phyloP scores from a whole-genome alignment of 805 yeast species.

The Pichia rugopelliculosa region DNA sequence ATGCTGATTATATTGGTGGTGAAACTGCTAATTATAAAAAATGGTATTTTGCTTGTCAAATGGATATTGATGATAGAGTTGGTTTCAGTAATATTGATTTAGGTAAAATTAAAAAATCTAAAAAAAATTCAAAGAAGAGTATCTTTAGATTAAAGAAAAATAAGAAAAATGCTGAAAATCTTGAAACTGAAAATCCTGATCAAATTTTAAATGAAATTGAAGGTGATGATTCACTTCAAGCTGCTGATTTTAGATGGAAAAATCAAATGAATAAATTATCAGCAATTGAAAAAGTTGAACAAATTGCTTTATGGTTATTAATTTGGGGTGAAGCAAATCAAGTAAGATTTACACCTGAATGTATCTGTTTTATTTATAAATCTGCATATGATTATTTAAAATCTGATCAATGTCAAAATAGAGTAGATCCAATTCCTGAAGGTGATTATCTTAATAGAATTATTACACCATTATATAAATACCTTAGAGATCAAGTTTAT shows the following conservation, averaged over 20 bases:
- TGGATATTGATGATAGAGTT: slow-evolving; percentile 76
- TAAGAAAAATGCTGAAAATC: slow-evolving; percentile 68
- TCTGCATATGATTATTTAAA: slow-evolving; percentile 85
- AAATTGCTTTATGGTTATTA: slow-evolving; percentile 64
- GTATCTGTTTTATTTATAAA: slow-evolving; percentile 89
- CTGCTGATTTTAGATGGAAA: slow-evolving; percentile 79
- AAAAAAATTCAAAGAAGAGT: slow-evolving; percentile 65
- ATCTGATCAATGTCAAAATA: slow-evolving; percentile 87
- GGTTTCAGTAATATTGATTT: slow-evolving; percentile 77
- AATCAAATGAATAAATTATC: slow-evolving; percentile 64
- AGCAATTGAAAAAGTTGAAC: slow-evolving; percentile 77
- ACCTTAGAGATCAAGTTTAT: slow-evolving; percentile 72
- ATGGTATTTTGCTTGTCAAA: slow-evolving; percentile 86
- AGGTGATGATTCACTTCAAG: slow-evolving; percentile 80
- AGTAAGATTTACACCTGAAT: slow-evolving; percentile 88
- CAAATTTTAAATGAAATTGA: slow-evolving; percentile 55
- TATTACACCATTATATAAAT: slow-evolving; percentile 82
- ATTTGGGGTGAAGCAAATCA: slow-evolving; percentile 91
- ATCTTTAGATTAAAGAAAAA: slow-evolving; percentile 27
- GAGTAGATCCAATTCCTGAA: slow-evolving; percentile 75
- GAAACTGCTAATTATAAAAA: slow-evolving; percentile 78
- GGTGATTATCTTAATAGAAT: slow-evolving; percentile 89
- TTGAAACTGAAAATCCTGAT: slow-evolving; percentile 61
- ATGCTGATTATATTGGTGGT: slow-evolving; percentile 86
- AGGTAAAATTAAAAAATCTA: slow-evolving; percentile 71